phyloP scores from a whole-genome alignment of 495 filamentous ascomycete genomes.

The Bacidia gigantensis region DNA sequence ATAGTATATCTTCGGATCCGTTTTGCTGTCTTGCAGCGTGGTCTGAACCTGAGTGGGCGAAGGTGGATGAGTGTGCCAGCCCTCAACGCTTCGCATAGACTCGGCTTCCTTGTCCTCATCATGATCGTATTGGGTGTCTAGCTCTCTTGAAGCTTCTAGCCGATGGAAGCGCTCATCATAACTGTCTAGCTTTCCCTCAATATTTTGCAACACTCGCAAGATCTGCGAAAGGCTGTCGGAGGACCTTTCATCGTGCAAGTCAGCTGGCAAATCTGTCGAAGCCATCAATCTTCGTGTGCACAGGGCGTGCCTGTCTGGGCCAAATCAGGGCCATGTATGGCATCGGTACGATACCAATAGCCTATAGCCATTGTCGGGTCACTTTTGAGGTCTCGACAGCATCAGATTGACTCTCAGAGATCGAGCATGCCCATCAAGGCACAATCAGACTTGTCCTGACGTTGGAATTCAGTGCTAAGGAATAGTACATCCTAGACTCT shows the following conservation, averaged over 20 bases:
- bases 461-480: no score
- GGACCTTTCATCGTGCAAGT: neutral
- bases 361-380: no score
- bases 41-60: conserved; percentile 1
- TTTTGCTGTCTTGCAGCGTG: neutral
- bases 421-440: no score
- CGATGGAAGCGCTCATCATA: conserved; percentile 12
- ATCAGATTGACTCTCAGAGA: no score
- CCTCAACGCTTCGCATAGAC: neutral
- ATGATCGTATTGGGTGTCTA: neutral
- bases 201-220: conserved; percentile 13
- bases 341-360: no score
- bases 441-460: no score
- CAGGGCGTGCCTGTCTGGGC: no score
- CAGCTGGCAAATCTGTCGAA: neutral
- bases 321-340: no score
- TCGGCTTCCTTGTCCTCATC: neutral
- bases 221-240: conserved; percentile 9
- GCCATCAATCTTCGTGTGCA: no score
- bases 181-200: conserved; percentile 14
- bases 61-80: neutral
- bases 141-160: conserved; percentile 8
- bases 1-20: conserved; percentile 9
- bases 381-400: no score
- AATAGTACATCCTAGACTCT: no score